Conservation (phyloP, 257 asterid genomes). For the Solanum pennellii region DNA sequence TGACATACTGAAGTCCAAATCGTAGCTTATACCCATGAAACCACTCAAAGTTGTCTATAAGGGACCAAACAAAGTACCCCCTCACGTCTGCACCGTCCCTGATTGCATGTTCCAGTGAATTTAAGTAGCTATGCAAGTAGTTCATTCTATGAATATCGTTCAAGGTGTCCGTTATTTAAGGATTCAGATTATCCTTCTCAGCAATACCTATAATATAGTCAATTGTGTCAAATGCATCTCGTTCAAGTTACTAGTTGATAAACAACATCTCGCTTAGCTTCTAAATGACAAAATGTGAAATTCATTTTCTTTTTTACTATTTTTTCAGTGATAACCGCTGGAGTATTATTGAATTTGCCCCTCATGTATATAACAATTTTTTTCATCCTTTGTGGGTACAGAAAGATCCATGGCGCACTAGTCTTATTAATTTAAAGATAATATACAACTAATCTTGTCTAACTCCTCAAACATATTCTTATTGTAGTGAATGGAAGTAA, state of each 20-base stretch:
- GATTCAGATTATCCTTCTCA: conserved; percentile 2
- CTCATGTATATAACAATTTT: conserved; percentile 34
- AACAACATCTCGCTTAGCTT: neutral
- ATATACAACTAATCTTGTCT: neutral
- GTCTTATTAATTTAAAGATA: neutral
- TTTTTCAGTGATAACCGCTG: conserved; percentile 47
- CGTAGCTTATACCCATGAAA: conserved; percentile 37
- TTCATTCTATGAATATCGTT: conserved; percentile 34
- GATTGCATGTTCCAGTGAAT: conserved; percentile 27
- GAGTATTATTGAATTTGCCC: conserved; percentile 45
- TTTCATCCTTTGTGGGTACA: neutral
- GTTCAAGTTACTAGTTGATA: neutral
- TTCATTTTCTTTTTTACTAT: conserved; percentile 12
- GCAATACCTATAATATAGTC: conserved; percentile 25
- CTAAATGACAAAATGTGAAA: neutral
- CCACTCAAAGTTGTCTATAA: conserved; percentile 79
- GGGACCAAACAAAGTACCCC: conserved; percentile 63
- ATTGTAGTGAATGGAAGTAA: neutral
- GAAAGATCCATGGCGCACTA: no score
- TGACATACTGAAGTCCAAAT: neutral
- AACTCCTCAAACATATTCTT: neutral
- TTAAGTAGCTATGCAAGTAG: conserved; percentile 27
- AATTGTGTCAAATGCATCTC: neutral
- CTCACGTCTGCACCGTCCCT: conserved; percentile 66
- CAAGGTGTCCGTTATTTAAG: conserved; percentile 6